A percentile compares a stretch with the other conserved stretches of the same genome.
Evolutionary conservation across 306 rosid species (phyloP).

Genomic region (Lablab purpureus): DNA sequence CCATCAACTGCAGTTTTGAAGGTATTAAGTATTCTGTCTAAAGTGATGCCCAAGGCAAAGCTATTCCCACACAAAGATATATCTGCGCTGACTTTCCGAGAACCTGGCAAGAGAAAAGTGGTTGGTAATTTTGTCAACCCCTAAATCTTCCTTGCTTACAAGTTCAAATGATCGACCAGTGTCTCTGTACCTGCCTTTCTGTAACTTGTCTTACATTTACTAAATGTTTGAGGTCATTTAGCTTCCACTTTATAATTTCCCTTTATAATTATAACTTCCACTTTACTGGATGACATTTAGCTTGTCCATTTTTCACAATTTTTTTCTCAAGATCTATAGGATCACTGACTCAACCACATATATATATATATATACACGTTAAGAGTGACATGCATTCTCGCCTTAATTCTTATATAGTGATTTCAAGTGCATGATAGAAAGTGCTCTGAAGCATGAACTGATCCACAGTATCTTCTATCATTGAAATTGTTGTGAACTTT

Average conservation of each 20-base stretch:
- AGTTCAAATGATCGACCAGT: not conserved
- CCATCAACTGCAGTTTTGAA: constrained; percentile 74
- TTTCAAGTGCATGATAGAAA: constrained; percentile 5
- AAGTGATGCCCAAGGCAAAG: constrained; percentile 76
- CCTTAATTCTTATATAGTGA: constrained; percentile 1
- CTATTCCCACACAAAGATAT: constrained; percentile 75
- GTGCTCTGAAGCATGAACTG: not conserved
- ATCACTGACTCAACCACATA: not conserved
- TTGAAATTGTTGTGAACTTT: constrained; percentile 8
- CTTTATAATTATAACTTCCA: not conserved
- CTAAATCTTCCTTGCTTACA: constrained; percentile 8
- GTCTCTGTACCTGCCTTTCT: not conserved
- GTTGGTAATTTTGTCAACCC: constrained; percentile 56
- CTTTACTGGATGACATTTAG: not conserved
- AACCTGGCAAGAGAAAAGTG: constrained; percentile 76
- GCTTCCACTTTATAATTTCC: no score
- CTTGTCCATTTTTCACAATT: not conserved
- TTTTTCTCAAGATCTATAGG: not conserved
- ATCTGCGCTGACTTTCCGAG: constrained; percentile 70
- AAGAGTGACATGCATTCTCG: not conserved
- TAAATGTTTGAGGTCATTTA: not conserved
- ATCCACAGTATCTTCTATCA: not conserved
- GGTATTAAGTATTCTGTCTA: constrained; percentile 63
- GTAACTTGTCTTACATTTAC: constrained; percentile 10
- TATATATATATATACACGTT: no score